Percentiles rank a stretch among this genome's conserved stretches.
Evolutionary conservation across 2,329 filamentous ascomycete genomes (phyloP).

Genomic region (Fusarium irregulare): DNA sequence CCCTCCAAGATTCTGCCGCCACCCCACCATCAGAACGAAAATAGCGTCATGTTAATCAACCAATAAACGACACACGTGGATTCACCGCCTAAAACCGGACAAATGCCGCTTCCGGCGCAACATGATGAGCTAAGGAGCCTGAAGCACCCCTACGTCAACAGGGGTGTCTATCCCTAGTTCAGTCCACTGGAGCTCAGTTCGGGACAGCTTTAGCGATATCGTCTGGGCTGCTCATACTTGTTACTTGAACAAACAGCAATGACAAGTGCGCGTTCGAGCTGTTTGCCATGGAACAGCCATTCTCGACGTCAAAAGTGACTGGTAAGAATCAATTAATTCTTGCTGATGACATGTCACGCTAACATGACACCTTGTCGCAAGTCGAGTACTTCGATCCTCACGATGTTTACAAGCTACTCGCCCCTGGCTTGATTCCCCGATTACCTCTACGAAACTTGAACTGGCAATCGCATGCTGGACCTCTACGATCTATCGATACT

Average conservation of each 20-base stretch:
- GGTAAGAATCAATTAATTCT: conserved; percentile 58
- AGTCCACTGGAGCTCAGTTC: conserved; percentile 34
- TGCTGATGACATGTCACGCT: conserved; percentile 12
- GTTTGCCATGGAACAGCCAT: conserved; percentile 71
- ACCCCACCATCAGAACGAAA: conserved; percentile 44
- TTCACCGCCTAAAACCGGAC: conserved; percentile 46
- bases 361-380: conserved; percentile 53
- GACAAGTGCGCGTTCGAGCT: conserved; percentile 44
- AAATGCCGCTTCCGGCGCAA: conserved; percentile 45
- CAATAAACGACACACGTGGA: conserved; percentile 22
- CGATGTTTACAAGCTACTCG: conserved; percentile 84
- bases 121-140: conserved; percentile 39
- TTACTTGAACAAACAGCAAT: conserved; percentile 44
- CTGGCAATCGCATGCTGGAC: conserved; percentile 95
- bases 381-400: conserved; percentile 97
- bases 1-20: conserved; percentile 51
- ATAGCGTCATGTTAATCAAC: conserved; percentile 32
- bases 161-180: conserved; percentile 7
- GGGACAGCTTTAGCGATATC: conserved; percentile 43
- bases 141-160: conserved; percentile 30
- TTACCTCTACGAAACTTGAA: conserved; percentile 91
- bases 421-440: conserved; percentile 79
- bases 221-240: conserved; percentile 3
- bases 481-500: conserved; percentile 91
- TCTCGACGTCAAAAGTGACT: conserved; percentile 81